These are phyloP conservation scores for Bombardia bombarda DNA, from an alignment of 495 filamentous ascomycete species.

Conservation along the genomic window DNA sequence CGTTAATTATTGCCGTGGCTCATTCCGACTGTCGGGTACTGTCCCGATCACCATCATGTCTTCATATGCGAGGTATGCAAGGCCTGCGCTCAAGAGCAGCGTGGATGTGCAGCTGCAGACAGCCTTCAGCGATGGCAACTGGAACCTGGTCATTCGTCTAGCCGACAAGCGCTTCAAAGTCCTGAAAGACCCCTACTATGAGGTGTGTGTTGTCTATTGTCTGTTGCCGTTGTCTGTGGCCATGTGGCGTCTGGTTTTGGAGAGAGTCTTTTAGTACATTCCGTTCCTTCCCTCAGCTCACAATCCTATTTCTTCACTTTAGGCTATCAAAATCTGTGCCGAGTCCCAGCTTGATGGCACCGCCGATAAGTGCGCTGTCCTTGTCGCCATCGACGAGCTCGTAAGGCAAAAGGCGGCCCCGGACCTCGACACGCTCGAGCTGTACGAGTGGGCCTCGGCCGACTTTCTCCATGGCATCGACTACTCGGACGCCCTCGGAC, in stretches of 20 bases:
- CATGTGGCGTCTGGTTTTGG: too few species aligned
- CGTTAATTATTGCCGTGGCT: too few species aligned
- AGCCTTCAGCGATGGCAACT: conserved; percentile 35
- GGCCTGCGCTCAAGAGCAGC: conserved; percentile 26
- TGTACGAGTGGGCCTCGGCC: conserved; percentile 33
- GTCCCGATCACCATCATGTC: conserved; percentile 15
- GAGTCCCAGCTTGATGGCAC: conserved; percentile 36
- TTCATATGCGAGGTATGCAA: conserved; percentile 15
- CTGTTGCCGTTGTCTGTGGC: too few species aligned
- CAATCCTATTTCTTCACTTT: conserved; percentile 8
- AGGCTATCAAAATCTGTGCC: conserved; percentile 38
- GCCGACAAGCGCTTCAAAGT: conserved; percentile 32
- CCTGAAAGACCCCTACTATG: conserved; percentile 39
- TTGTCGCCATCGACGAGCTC: conserved; percentile 28
- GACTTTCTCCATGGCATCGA: conserved; percentile 21
- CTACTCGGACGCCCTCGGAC: conserved; percentile 32
- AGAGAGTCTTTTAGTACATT: too few species aligned
- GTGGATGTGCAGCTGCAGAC: conserved; percentile 31
- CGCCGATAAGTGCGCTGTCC: conserved; percentile 22
- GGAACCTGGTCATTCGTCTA: conserved; percentile 30
- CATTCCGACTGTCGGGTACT: too few species aligned
- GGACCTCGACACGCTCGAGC: conserved; percentile 33
- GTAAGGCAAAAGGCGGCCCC: conserved; percentile 27
- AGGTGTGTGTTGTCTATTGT: conserved; percentile 21
- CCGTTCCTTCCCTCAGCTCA: neutral